These are phyloP conservation scores for Cordyceps farinosa DNA, from an alignment of 2,329 filamentous ascomycete species.

Conservation along the genomic window DNA sequence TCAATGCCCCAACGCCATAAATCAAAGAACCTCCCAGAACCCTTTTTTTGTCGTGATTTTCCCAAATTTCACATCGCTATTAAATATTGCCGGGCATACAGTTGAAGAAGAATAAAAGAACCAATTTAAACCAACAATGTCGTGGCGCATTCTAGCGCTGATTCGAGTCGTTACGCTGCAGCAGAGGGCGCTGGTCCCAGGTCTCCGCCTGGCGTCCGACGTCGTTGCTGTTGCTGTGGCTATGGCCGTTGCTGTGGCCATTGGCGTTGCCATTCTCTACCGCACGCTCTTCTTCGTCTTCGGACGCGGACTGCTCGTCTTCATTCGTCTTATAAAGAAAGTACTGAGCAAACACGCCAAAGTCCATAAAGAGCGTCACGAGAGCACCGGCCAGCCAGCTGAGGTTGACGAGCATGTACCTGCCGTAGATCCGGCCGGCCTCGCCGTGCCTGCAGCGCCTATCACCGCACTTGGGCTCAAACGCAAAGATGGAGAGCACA, in stretches of 20 bases:
- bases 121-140: neutral
- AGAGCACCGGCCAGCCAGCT: conserved; percentile 89
- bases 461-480: conserved; percentile 66
- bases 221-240: conserved; percentile 20
- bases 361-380: conserved; percentile 80
- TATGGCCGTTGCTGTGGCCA: conserved; percentile 18
- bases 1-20: conserved; percentile 7
- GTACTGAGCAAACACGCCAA: conserved; percentile 86
- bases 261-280: conserved; percentile 28
- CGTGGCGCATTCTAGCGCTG: neutral
- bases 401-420: conserved; percentile 84
- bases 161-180: conserved; percentile 30
- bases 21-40: neutral
- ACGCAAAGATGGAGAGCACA: conserved; percentile 87
- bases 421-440: conserved; percentile 62
- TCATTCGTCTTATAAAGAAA: conserved; percentile 66
- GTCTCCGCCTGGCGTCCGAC: conserved; percentile 28
- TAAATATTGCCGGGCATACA: neutral
- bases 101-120: neutral
- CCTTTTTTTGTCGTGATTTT: conserved; percentile 14
- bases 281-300: conserved; percentile 31
- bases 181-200: conserved; percentile 41
- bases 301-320: conserved; percentile 31
- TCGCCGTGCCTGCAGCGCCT: conserved; percentile 62
- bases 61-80: neutral